Evolutionary conservation across 2,329 filamentous ascomycete species (phyloP), one percentile per base, ranked within the genome.

Genomic region (Pseudopithomyces chartarum): DNA sequence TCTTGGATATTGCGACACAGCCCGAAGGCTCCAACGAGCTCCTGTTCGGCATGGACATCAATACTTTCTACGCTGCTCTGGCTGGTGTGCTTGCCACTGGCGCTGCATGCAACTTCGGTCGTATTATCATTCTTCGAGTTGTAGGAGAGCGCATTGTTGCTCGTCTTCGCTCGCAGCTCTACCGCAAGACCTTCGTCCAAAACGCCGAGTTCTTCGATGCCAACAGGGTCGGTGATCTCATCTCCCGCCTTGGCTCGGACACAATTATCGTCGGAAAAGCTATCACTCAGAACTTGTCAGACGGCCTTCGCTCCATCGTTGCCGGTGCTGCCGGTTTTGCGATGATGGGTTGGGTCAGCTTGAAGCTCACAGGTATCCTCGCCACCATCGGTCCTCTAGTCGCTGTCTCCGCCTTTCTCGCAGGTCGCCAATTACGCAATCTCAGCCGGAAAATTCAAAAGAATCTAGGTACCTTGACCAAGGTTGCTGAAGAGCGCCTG

Each of bases 151-250:
- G 95, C 40, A 95, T 99, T 56, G 95, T 99, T 52, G 89, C 94
- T 11, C 87, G 94, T 65, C 83, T 99, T 54, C 87, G 95, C 58
- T 94, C 93, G 15, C 90, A 92, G 71, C 86, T 99, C 3, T 99
- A 96, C 79, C 87, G 92, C 63, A 87, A 90, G 62, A 99, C 95
- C 0, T 96, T 96, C 67, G 85, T 95, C n/a, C 95, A 99, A 75
- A 95, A 99, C 75, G 95, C 95, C 56, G 95, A 98, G 71, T 99
- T 99, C 80, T 99, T 99, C 71, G 95, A 99, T 73, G 95, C 95
- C 38, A 99, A 99, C 78, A 86, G 95, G 23, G 93, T 97, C 23
- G 95, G 95, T 74, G 95, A 99, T 73, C 81, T 99, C 66, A 97
- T 99, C 70, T 98, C 94, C 36, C 89, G 96, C 36, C 86, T 99